Percentiles rank a stretch among this genome's conserved stretches.
Conservation (phyloP, 768 basidiomycete species). For the Pilatotrama ljubarskyi region DNA sequence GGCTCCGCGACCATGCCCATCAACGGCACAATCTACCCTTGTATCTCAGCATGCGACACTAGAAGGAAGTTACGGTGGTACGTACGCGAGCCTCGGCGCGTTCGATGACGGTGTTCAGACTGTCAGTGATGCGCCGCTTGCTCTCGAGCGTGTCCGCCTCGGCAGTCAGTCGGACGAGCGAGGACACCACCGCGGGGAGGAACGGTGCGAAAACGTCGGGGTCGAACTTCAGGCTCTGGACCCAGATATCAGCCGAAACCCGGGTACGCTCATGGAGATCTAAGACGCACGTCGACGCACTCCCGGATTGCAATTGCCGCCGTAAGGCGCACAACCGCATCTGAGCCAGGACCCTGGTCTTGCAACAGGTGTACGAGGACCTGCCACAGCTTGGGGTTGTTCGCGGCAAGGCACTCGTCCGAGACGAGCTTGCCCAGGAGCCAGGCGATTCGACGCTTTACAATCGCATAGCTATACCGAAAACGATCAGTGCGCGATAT, state of each 20-base stretch:
- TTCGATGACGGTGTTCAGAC: constrained; percentile 70
- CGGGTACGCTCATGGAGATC: background rate
- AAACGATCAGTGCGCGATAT: no score
- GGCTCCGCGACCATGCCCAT: constrained; percentile 60
- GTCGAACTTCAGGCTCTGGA: constrained; percentile 66
- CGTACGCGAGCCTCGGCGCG: constrained; percentile 39
- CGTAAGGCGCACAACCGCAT: constrained; percentile 84
- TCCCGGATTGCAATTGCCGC: constrained; percentile 78
- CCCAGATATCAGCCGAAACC: background rate
- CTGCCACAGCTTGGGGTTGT: constrained; percentile 73
- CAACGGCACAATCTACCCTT: constrained; percentile 64
- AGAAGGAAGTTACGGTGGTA: background rate
- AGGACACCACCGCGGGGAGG: constrained; percentile 57
- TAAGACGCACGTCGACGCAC: constrained; percentile 72
- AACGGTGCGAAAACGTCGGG: constrained; percentile 66
- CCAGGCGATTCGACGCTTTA: constrained; percentile 96
- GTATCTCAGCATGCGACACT: background rate
- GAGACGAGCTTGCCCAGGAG: constrained; percentile 87
- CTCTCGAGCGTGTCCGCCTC: constrained; percentile 78
- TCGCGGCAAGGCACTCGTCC: constrained; percentile 60
- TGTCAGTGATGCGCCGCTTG: constrained; percentile 70
- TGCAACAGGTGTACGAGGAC: constrained; percentile 75
- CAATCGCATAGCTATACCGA: constrained; percentile 78
- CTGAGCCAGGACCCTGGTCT: constrained; percentile 68
- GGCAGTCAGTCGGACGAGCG: constrained; percentile 66